Conservation (phyloP, 2,329 filamentous ascomycete species). For the Paecilomyces variotii region DNA sequence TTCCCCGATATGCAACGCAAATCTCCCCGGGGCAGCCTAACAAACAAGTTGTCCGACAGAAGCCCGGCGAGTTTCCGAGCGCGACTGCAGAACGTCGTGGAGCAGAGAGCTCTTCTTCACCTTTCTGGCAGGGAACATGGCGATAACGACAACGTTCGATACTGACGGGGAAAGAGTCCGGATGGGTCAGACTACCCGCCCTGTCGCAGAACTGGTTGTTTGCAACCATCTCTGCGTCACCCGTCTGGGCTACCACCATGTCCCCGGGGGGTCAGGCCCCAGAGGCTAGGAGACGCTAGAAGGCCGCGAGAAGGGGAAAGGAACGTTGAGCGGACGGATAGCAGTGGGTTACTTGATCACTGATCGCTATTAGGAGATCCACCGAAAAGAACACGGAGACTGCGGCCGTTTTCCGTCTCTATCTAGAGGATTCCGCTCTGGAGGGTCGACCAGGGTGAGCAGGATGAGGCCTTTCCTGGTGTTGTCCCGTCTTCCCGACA, state of each 20-base stretch:
- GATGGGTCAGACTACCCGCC: background rate
- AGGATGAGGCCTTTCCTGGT: background rate
- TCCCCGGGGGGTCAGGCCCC: background rate
- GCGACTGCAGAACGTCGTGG: background rate
- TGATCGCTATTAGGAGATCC: constrained; percentile 1
- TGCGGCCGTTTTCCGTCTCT: background rate
- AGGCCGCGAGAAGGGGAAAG: constrained; percentile 1
- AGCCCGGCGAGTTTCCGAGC: background rate
- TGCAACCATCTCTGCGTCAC: background rate
- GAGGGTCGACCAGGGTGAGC: background rate
- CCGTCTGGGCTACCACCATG: background rate
- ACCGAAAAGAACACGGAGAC: background rate
- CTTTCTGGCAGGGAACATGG: background rate
- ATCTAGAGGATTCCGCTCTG: background rate
- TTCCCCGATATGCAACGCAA: background rate
- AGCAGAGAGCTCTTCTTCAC: background rate
- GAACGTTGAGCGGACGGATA: constrained; percentile 1
- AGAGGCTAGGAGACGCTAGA: constrained; percentile 4
- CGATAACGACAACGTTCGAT: background rate
- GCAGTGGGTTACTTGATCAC: constrained; percentile 1
- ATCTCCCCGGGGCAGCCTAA: background rate
- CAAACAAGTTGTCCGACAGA: background rate
- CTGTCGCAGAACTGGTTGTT: background rate
- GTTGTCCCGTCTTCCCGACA: background rate
- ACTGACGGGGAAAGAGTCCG: background rate